These are phyloP conservation scores for Epichloe aotearoae DNA, from an alignment of 2,329 filamentous ascomycete species.

Conservation along the genomic window DNA sequence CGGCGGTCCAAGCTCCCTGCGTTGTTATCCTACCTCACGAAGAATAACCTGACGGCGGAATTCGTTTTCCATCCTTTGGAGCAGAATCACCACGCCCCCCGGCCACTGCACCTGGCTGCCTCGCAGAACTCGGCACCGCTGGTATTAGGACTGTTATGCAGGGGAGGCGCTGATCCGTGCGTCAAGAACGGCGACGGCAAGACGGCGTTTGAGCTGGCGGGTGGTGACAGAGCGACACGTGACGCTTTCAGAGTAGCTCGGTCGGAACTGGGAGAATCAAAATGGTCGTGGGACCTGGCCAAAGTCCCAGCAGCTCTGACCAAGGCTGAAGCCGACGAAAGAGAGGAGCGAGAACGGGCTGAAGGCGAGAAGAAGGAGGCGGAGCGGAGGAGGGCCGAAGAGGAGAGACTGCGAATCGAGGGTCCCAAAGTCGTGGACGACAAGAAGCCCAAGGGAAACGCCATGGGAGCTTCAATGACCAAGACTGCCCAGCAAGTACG, in stretches of 20 bases:
- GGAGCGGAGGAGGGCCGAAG: conserved; percentile 58
- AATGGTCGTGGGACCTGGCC: conserved; percentile 67
- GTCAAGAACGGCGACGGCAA: conserved; percentile 61
- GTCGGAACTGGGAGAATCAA: conserved; percentile 61
- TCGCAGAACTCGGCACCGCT: conserved; percentile 66
- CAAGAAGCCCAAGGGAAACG: conserved; percentile 38
- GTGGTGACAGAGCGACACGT: conserved; percentile 72
- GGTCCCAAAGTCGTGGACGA: conserved; percentile 42
- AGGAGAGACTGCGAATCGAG: conserved; percentile 56
- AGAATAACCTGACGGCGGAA: conserved; percentile 55
- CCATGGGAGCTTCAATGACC: conserved; percentile 37
- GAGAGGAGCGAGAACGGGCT: conserved; percentile 55
- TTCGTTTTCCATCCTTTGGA: conserved; percentile 65
- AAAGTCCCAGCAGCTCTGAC: conserved; percentile 60
- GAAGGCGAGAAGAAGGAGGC: conserved; percentile 56
- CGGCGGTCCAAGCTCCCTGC: conserved; percentile 83
- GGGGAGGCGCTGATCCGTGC: conserved; percentile 63
- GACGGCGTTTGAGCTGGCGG: conserved; percentile 74
- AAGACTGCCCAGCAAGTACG: conserved; percentile 71
- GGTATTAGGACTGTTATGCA: conserved; percentile 62
- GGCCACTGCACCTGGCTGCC: conserved; percentile 74
- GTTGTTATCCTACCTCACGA: conserved; percentile 69
- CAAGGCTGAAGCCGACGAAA: conserved; percentile 55
- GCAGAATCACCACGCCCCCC: conserved; percentile 72
- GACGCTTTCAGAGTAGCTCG: conserved; percentile 88